Conservation (phyloP, 2,329 filamentous ascomycete genomes). For the Pseudocercospora vitis region DNA sequence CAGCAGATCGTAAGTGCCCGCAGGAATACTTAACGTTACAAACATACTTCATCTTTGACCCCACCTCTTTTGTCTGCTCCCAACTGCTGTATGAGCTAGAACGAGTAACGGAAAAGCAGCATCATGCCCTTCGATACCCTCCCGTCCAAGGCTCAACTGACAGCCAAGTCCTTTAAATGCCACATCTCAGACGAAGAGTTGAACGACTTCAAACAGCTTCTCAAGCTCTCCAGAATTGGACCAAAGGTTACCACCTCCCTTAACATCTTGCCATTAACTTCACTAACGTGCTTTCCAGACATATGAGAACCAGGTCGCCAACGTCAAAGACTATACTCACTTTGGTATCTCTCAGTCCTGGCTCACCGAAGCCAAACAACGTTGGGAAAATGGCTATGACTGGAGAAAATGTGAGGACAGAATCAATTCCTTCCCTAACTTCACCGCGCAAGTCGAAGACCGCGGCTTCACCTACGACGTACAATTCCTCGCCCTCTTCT, state of each 20-base stretch:
- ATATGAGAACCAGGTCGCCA: conserved; percentile 49
- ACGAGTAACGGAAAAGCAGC: neutral
- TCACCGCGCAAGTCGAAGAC: conserved; percentile 46
- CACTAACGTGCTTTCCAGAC: conserved; percentile 32
- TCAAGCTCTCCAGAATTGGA: conserved; percentile 48
- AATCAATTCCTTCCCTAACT: conserved; percentile 56
- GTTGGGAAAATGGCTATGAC: conserved; percentile 50
- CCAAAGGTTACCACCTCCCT: conserved; percentile 27
- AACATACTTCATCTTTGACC: neutral
- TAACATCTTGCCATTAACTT: neutral
- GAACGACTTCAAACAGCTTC: conserved; percentile 44
- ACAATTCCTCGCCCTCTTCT: conserved; percentile 57
- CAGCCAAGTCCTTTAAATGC: conserved; percentile 42
- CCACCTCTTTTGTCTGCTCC: neutral
- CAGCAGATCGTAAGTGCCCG: neutral
- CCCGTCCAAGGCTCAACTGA: conserved; percentile 39
- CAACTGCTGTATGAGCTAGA: neutral
- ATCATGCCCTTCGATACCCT: conserved; percentile 31
- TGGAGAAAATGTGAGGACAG: conserved; percentile 48
- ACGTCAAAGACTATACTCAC: conserved; percentile 35
- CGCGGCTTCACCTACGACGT: conserved; percentile 43
- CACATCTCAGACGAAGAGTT: conserved; percentile 43
- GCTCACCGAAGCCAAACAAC: conserved; percentile 42
- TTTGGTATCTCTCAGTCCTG: conserved; percentile 52
- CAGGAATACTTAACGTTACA: neutral